Base-by-base conservation (phyloP, 495 filamentous ascomycete genomes). In the Hypoxylon crocopeplum region DNA sequence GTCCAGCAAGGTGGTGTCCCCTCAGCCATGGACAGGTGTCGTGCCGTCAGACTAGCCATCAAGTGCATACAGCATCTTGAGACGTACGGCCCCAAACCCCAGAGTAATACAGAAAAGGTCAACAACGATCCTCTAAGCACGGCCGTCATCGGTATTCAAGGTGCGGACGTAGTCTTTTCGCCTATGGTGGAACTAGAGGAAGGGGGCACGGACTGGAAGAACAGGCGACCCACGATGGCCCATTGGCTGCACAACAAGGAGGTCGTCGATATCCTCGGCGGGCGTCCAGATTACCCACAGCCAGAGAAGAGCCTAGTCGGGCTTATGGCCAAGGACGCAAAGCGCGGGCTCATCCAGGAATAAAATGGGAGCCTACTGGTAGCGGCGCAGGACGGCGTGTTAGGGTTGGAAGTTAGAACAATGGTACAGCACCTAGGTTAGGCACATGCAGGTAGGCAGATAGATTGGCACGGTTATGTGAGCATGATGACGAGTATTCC, bases 1-100 rank as follows among this genome's bases (percentile, higher is more conserved):
- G 94, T 97, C 64, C 94, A 97, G 72, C 93, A 98, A 74, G 94
- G 94, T 66, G 92, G 92, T 32, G 91, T 88, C 17, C 95, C 95
- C 0, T 93, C 90, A 1, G 86, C 93, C 4, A 97, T 98, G 93
- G 95, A 99, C 72, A 87, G 95, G 50, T 91, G 93, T 40, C 87
- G 95, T 50, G 94, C 95, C 1, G 86, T 97, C 7, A 84, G 95
- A 40, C 85, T 99, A 66, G 91, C 93, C 12, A 93, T 98, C 67
- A 90, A 88, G 69, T 93, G 90, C 68, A 86, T 98, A 61, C 85
- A 96, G 74, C 90, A 95, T 64, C 74, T 99, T 5, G 95, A 99
- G 74, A 74, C 77, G 21, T 95, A 85, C 59, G 86, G 84, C 1
- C 84, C 82, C 7, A 83, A 83, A 56, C 75, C 82, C n/a, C 79